These are phyloP conservation scores for Phragmites australis DNA, from an alignment of 176 grass and related monocot species.

Conservation along the genomic window DNA sequence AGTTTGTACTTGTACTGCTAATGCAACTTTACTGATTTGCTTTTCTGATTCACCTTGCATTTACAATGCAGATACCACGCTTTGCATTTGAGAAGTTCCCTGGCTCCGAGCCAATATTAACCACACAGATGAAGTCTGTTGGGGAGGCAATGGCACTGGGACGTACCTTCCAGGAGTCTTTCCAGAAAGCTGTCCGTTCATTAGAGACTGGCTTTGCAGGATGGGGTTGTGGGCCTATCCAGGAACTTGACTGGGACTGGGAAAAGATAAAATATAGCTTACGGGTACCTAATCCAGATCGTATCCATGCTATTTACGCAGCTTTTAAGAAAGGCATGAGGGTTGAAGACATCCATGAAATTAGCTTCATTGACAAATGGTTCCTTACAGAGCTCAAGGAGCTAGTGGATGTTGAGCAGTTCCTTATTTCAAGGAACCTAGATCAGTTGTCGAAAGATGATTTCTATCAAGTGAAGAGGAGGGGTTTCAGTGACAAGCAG, in stretches of 20 bases:
- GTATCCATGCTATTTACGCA: conserved; percentile 93
- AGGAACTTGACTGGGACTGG: conserved; percentile 98
- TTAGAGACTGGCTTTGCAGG: conserved; percentile 90
- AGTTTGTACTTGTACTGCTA: conserved; percentile 18
- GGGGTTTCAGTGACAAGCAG: conserved; percentile 91
- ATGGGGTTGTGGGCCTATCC: conserved; percentile 87
- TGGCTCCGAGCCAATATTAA: conserved; percentile 86
- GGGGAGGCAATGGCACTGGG: conserved; percentile 95
- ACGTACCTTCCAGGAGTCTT: conserved; percentile 95
- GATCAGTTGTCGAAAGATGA: conserved; percentile 78
- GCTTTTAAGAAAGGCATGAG: conserved; percentile 96
- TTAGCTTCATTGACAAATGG: conserved; percentile 96
- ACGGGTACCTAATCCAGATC: conserved; percentile 84
- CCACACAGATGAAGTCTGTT: conserved; percentile 99
- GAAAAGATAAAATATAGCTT: conserved; percentile 92
- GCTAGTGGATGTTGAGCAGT: conserved; percentile 78
- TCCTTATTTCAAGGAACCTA: conserved; percentile 53
- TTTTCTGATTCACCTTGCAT: conserved; percentile 32
- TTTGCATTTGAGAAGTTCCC: conserved; percentile 99
- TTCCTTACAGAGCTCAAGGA: conserved; percentile 86
- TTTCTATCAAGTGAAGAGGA: conserved; percentile 87
- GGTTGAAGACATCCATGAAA: conserved; percentile 79
- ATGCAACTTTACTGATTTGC: background rate
- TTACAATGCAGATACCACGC: conserved; percentile 80
- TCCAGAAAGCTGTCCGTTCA: conserved; percentile 94